Conservation (phyloP, 2,329 filamentous ascomycete species). For the Verticillium tricorpus region DNA sequence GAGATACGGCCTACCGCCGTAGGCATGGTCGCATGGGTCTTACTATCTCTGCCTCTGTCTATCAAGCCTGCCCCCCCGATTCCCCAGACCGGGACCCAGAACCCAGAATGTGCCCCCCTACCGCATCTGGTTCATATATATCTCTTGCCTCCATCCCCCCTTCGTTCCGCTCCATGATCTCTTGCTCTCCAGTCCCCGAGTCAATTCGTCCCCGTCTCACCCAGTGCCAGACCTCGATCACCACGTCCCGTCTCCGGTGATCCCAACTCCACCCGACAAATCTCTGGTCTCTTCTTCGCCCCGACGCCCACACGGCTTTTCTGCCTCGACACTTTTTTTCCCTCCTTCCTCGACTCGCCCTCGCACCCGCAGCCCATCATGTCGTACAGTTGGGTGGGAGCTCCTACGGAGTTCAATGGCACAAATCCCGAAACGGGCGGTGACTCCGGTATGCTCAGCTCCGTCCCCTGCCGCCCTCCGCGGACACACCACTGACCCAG, state of each 20-base stretch:
- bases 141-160: constrained; percentile 1
- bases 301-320: background rate
- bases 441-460: constrained; percentile 64
- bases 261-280: background rate
- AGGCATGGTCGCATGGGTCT: background rate
- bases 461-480: background rate
- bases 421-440: constrained; percentile 63
- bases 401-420: constrained; percentile 58
- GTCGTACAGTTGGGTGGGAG: constrained; percentile 57
- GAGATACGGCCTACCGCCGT: background rate
- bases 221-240: too few species aligned
- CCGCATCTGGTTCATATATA: constrained; percentile 4
- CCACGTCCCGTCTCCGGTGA: background rate
- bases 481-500: background rate
- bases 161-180: background rate
- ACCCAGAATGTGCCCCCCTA: background rate
- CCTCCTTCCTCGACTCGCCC: background rate
- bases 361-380: constrained; percentile 30
- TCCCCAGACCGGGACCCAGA: background rate
- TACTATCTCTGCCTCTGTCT: background rate
- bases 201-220: background rate
- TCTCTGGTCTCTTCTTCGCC: background rate
- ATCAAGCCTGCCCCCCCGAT: background rate
- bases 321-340: background rate
- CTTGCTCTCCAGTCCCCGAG: background rate